A percentile compares a stretch with the other conserved stretches of the same genome.
Conservation (phyloP, 805 yeast genomes). For the Nakazawaea anatomiae region DNA sequence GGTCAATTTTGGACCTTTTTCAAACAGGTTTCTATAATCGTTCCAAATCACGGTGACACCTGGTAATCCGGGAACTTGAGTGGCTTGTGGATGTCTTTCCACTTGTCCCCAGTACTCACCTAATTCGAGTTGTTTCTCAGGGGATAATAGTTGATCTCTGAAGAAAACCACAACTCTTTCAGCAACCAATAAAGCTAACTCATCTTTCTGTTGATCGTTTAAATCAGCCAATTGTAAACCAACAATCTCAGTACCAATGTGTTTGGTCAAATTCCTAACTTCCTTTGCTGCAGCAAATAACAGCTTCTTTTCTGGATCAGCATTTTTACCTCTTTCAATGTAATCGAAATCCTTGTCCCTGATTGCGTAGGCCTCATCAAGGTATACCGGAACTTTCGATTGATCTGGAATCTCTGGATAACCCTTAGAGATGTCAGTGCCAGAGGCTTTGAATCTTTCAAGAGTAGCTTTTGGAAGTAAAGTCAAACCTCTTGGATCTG, state of each 20-base stretch:
- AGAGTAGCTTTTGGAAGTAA: constrained; percentile 20
- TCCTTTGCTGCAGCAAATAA: constrained; percentile 34
- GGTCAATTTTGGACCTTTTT: background rate
- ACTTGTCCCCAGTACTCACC: constrained; percentile 37
- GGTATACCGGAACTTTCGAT: constrained; percentile 21
- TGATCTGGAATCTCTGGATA: constrained; percentile 26
- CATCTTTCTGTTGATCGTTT: constrained; percentile 38
- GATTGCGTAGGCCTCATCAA: constrained; percentile 27
- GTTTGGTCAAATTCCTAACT: constrained; percentile 34
- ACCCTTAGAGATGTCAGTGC: constrained; percentile 26
- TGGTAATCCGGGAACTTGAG: constrained; percentile 26
- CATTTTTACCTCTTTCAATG: constrained; percentile 16
- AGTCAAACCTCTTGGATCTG: constrained; percentile 13
- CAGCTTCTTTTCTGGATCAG: constrained; percentile 27
- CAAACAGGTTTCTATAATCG: constrained; percentile 14
- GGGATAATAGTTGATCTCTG: constrained; percentile 34
- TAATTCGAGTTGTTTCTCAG: constrained; percentile 33
- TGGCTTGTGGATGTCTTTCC: constrained; percentile 31
- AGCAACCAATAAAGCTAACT: constrained; percentile 40
- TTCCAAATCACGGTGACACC: constrained; percentile 29
- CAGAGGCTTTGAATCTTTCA: constrained; percentile 24
- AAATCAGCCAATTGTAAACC: constrained; percentile 37
- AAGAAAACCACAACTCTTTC: constrained; percentile 47
- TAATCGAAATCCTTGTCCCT: constrained; percentile 23
- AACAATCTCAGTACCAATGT: constrained; percentile 37